Evolutionary conservation across 805 yeast genomes (phyloP).

Genomic region (Kurtzmaniella fragi): DNA sequence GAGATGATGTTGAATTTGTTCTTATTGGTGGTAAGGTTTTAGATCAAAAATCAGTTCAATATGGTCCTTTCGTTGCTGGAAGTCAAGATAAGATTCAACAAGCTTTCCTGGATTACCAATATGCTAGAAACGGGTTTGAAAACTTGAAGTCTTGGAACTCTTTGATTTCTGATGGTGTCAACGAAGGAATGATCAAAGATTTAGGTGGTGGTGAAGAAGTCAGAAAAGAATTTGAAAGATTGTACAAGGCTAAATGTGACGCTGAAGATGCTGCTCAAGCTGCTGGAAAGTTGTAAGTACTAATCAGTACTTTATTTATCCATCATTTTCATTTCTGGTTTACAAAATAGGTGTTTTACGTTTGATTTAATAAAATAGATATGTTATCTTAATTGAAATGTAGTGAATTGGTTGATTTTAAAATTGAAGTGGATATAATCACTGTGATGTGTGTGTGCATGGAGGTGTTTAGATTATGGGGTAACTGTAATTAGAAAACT

Average conservation of each 20-base stretch:
- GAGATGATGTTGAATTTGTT: constrained; percentile 51
- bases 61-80: constrained; percentile 89
- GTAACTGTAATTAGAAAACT: too few species aligned
- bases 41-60: constrained; percentile 74
- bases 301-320: too few species aligned
- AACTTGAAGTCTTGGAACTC: constrained; percentile 57
- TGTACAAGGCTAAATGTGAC: not conserved
- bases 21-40: constrained; percentile 72
- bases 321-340: too few species aligned
- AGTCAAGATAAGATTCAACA: constrained; percentile 58
- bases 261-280: too few species aligned
- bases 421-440: too few species aligned
- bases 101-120: constrained; percentile 70
- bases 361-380: too few species aligned
- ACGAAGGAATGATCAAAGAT: constrained; percentile 36
- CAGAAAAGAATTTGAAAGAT: constrained; percentile 20
- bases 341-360: too few species aligned
- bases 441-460: too few species aligned
- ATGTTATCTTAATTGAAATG: too few species aligned
- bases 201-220: constrained; percentile 31
- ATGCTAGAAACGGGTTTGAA: constrained; percentile 65
- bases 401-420: too few species aligned
- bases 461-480: too few species aligned
- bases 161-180: constrained; percentile 39
- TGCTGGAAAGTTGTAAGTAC: too few species aligned